Conservation (phyloP, 1,284 basidiomycete genomes). For the Termitomyces sp. region DNA sequence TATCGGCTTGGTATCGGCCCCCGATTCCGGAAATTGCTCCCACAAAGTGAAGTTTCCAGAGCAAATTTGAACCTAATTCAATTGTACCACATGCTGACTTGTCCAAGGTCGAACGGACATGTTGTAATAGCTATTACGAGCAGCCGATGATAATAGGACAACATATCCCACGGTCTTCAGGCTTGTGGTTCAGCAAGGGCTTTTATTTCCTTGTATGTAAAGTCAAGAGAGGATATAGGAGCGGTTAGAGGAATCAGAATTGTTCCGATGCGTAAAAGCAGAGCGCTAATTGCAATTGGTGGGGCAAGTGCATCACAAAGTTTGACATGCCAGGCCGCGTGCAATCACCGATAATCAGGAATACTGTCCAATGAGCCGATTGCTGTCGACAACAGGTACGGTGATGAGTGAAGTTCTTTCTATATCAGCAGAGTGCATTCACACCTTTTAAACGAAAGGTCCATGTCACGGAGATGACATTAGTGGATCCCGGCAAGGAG, state of each 20-base stretch:
- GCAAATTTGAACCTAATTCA: not conserved
- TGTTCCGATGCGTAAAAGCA: not conserved
- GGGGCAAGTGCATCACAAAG: too few species aligned
- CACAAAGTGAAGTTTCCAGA: not conserved
- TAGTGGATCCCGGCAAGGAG: not conserved
- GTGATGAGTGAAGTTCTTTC: too few species aligned
- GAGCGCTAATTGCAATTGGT: not conserved
- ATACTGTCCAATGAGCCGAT: not conserved
- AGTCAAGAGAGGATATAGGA: not conserved
- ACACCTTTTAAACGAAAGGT: not conserved
- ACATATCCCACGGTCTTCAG: not conserved
- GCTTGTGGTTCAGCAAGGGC: not conserved
- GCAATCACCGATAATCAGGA: not conserved
- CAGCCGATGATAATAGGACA: not conserved
- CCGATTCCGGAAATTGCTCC: not conserved
- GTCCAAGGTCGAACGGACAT: not conserved
- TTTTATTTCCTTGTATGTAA: not conserved
- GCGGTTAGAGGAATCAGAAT: not conserved
- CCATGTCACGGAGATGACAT: too few species aligned
- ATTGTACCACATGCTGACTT: not conserved
- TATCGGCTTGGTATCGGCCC: too few species aligned
- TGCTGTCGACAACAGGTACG: not conserved
- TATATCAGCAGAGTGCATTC: not conserved
- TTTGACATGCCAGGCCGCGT: too few species aligned
- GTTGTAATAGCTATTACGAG: not conserved